Evolutionary conservation across 345 rosid species (phyloP).

Genomic region (Linum lewisii): DNA sequence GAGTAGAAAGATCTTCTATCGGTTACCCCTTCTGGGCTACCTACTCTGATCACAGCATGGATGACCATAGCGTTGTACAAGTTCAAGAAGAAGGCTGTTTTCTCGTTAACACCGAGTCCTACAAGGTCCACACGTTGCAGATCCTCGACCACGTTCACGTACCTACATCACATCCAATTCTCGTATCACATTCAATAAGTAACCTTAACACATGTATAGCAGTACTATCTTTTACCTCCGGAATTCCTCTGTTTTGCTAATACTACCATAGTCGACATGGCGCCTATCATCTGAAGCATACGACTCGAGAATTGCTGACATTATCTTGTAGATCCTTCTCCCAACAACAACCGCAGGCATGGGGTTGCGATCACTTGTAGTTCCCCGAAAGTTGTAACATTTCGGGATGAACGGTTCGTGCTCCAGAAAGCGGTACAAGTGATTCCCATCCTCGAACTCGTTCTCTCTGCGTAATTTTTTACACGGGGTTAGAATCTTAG

Average conservation of each 20-base stretch:
- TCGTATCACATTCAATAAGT: too few relatives aligned
- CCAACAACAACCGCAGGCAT: slow-evolving; percentile 40
- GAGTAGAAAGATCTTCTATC: slow-evolving; percentile 58
- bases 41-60: slow-evolving; percentile 67
- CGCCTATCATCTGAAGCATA: slow-evolving; percentile 56
- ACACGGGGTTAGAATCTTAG: background rate
- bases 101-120: slow-evolving; percentile 45
- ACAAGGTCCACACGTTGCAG: slow-evolving; percentile 64
- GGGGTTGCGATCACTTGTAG: slow-evolving; percentile 52
- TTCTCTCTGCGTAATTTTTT: slow-evolving; percentile 37
- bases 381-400: slow-evolving; percentile 55
- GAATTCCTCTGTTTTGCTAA: slow-evolving; percentile 70
- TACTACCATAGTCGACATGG: slow-evolving; percentile 50
- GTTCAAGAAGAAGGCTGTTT: slow-evolving; percentile 71
- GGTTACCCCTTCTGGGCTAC: slow-evolving; percentile 50
- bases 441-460: slow-evolving; percentile 77
- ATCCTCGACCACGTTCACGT: slow-evolving; percentile 50
- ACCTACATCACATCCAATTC: slow-evolving; percentile 28
- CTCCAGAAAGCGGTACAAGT: slow-evolving; percentile 76
- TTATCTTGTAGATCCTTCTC: slow-evolving; percentile 44
- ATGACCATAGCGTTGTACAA: slow-evolving; percentile 88
- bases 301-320: slow-evolving; percentile 74
- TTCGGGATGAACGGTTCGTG: slow-evolving; percentile 59
- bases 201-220: too few relatives aligned
- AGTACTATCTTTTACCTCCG: slow-evolving; percentile 51